A percentile compares a stretch with the other conserved stretches of the same genome.
Evolutionary conservation across 2,329 filamentous ascomycete genomes (phyloP).

Genomic region (Microdochium paspali): DNA sequence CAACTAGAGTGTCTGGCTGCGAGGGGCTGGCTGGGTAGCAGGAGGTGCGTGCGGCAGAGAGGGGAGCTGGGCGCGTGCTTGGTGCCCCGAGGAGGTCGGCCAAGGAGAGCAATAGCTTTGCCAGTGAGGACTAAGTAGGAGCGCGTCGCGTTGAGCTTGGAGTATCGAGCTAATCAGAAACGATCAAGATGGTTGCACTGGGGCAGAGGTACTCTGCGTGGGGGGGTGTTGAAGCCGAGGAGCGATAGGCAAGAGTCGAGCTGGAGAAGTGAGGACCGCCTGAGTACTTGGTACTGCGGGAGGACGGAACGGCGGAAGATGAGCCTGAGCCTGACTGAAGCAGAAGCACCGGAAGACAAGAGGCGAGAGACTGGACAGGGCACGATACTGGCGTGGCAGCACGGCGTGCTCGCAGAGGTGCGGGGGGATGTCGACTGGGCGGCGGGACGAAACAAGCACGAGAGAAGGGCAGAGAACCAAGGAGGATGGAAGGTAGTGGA

Average conservation of each 20-base stretch:
- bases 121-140: neutral
- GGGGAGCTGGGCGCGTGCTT: neutral
- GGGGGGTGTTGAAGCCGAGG: neutral
- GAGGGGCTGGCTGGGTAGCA: neutral
- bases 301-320: too few relatives aligned
- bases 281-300: too few relatives aligned
- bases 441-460: slow-evolving; percentile 8
- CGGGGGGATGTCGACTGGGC: slow-evolving; percentile 13
- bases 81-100: neutral
- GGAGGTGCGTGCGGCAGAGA: neutral
- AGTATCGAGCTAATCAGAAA: neutral
- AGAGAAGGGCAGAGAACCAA: slow-evolving; percentile 2
- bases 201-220: neutral
- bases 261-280: too few relatives aligned
- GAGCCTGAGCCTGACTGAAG: neutral
- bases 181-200: neutral
- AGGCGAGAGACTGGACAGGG: neutral
- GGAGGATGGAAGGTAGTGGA: too few relatives aligned
- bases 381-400: slow-evolving; percentile 6
- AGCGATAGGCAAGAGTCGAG: too few relatives aligned
- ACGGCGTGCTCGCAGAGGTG: slow-evolving; percentile 2
- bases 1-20: neutral
- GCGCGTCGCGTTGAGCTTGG: neutral
- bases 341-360: neutral
- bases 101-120: too few relatives aligned